Base-by-base conservation (phyloP, 2,329 filamentous ascomycete genomes). In the Curvularia sp. region DNA sequence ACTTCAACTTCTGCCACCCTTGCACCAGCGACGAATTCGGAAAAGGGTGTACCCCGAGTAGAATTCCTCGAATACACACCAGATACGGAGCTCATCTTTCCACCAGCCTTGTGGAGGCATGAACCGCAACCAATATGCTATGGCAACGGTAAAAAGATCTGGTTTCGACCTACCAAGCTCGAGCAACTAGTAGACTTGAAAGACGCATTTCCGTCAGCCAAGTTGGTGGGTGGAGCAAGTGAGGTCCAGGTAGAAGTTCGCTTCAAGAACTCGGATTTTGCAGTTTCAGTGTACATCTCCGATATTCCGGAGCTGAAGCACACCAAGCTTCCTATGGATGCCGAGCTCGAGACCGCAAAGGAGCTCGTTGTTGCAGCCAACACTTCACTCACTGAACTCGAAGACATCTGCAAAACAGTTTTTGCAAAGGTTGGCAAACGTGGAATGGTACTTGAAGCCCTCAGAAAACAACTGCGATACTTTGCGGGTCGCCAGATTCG, bases 181-280 rank as follows among this genome's bases (percentile, higher is more conserved):
- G 84, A 91, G 22, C 93, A 98, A 72, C 82, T 98, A 9, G 82
- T 97, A 13, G 88, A 96, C 72, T 93, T 98, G 77, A 98, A 97
- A 81, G 87, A 85, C 67, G 87, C 86, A 0, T 89, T 92, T 63
- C 94, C 94, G 0, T 87, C 88, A n/a, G 92, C 93, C 5, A 98
- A 98, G 78, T 87, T 98, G 57, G 95, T 98, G 52, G 93, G 93
- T 44, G 94, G 94, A 60, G 96, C 93, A 72, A 96, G 92, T 12
- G 94, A 98, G 77, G 97, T 94, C 0, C 94, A 98, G 77, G 97
- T 98, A 55, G 94, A 98, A 77, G 90, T 96, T 77, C 96, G 96
- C 75, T 98, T 98, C 85, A 98, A 98, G 80, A 92, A 91, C 2
- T 86, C 96, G 77, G 86, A 92, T 67, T 98, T 97, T 72, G 88